Percentiles rank a stretch among this genome's conserved stretches.
These are phyloP conservation scores for Hypsizygus ulmarius DNA, from an alignment of 1,284 basidiomycete species.

Conservation along the genomic window DNA sequence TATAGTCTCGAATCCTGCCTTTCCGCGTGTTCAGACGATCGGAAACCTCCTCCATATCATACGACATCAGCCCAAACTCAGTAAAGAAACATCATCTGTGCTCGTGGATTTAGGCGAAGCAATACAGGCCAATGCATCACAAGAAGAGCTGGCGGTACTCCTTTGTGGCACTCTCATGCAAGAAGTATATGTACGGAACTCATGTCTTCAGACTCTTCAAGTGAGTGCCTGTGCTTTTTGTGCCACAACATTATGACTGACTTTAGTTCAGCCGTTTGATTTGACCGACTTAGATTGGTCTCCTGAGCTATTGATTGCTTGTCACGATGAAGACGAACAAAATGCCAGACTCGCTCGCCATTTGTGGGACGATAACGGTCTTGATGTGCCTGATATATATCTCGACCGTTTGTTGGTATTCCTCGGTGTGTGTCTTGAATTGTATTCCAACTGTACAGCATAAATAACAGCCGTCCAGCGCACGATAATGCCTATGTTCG, in stretches of 20 bases:
- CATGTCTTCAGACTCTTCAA: conserved; percentile 90
- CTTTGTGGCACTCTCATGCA: conserved; percentile 79
- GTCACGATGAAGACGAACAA: conserved; percentile 91
- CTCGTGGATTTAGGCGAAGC: conserved; percentile 85
- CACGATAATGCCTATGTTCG: conserved; percentile 86
- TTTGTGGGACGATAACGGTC: conserved; percentile 95
- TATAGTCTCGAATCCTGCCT: conserved; percentile 63
- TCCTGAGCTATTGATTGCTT: conserved; percentile 85
- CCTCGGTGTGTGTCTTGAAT: conserved; percentile 53
- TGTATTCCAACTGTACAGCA: background rate
- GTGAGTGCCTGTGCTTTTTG: conserved; percentile 38
- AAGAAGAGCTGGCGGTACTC: conserved; percentile 65
- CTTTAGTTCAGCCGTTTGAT: conserved; percentile 74
- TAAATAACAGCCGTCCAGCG: conserved; percentile 40
- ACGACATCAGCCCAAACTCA: conserved; percentile 75
- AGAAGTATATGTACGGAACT: conserved; percentile 87
- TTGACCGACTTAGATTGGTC: conserved; percentile 94
- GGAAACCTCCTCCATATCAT: conserved; percentile 76
- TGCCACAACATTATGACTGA: conserved; percentile 1
- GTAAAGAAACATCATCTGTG: conserved; percentile 83
- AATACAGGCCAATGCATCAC: conserved; percentile 65
- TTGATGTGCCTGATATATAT: conserved; percentile 83
- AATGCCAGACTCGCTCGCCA: conserved; percentile 82
- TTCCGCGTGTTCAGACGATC: conserved; percentile 74
- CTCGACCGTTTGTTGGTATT: conserved; percentile 62